phyloP scores from a whole-genome alignment of 768 basidiomycete genomes.

The Macrolepiota dolichaula region DNA sequence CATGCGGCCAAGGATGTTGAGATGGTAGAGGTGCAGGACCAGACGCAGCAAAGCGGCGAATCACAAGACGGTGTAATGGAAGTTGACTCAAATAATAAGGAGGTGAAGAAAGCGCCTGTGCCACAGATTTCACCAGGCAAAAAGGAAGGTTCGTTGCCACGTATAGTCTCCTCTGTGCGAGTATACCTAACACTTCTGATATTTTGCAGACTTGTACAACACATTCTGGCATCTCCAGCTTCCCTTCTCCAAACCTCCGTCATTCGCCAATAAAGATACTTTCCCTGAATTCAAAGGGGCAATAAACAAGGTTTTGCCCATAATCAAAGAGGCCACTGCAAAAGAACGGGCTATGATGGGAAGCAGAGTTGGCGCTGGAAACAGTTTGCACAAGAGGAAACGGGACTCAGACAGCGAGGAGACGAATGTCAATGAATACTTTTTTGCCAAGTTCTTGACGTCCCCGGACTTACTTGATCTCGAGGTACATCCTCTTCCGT shows the following conservation, averaged over 20 bases:
- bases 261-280: slow-evolving; percentile 55
- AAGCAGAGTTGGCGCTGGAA: slow-evolving; percentile 43
- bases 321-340: slow-evolving; percentile 82
- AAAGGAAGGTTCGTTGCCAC: slow-evolving; percentile 50
- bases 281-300: slow-evolving; percentile 68
- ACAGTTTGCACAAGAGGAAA: slow-evolving; percentile 54
- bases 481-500: slow-evolving; percentile 51
- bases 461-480: slow-evolving; percentile 83
- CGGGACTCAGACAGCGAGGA: slow-evolving; percentile 60
- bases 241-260: slow-evolving; percentile 76
- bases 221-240: slow-evolving; percentile 90
- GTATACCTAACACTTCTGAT: not conserved
- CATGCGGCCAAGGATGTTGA: slow-evolving; percentile 26
- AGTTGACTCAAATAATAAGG: slow-evolving; percentile 42
- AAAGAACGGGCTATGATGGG: slow-evolving; percentile 91
- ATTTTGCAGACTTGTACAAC: slow-evolving; percentile 72
- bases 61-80: slow-evolving; percentile 51
- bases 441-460: slow-evolving; percentile 92
- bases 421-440: slow-evolving; percentile 64
- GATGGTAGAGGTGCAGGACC: slow-evolving; percentile 19
- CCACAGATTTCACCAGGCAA: slow-evolving; percentile 34
- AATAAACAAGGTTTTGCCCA: slow-evolving; percentile 69
- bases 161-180: not conserved
- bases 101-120: slow-evolving; percentile 26
- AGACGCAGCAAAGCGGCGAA: slow-evolving; percentile 18